Conservation (phyloP, 176 grass and related monocot species). For the Bonia amplexicaulis region DNA sequence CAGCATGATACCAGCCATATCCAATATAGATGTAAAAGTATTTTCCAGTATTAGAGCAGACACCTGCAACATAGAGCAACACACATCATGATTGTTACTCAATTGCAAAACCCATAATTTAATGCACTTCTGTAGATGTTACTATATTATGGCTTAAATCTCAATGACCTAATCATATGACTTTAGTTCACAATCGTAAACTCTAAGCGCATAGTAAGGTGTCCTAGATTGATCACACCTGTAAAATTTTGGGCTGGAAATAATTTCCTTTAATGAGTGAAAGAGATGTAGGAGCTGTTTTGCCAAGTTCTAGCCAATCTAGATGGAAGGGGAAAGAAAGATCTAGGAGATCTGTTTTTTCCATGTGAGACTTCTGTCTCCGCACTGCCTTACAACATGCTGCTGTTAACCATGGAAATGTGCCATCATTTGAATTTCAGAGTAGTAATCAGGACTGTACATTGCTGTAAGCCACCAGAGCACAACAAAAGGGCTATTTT, state of each 20-base stretch:
- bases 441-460: neutral
- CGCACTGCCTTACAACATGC: neutral
- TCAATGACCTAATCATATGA: neutral
- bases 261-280: slow-evolving; percentile 3
- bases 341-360: neutral
- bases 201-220: neutral
- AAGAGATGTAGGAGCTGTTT: neutral
- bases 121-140: slow-evolving; percentile 3
- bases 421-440: slow-evolving; percentile 18
- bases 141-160: neutral
- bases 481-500: neutral
- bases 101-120: neutral
- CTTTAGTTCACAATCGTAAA: neutral
- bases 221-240: neutral
- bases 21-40: slow-evolving; percentile 95
- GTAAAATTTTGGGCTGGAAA: neutral
- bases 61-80: slow-evolving; percentile 56
- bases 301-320: neutral
- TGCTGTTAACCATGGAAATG: neutral
- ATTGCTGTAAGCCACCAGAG: neutral
- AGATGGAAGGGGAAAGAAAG: neutral
- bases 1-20: slow-evolving; percentile 96
- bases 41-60: slow-evolving; percentile 89
- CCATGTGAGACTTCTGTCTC: neutral
- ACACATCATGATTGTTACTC: slow-evolving; percentile 13